Evolutionary conservation across 2,329 filamentous ascomycete genomes (phyloP).

Genomic region (Fusarium ambrosium): DNA sequence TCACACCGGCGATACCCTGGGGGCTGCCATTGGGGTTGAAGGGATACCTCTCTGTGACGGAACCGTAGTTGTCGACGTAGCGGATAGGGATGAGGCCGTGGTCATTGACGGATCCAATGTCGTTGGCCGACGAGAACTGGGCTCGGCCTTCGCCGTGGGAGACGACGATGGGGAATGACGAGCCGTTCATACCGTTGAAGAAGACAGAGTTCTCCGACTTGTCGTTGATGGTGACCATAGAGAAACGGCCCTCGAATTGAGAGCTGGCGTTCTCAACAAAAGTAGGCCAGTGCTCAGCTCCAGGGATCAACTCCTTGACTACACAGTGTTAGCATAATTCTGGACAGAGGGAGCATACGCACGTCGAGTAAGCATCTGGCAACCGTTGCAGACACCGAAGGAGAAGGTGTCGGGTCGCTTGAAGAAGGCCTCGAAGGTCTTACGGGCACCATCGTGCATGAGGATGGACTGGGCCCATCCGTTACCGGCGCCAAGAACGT

Average conservation of each 20-base stretch:
- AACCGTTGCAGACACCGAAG: slow-evolving; percentile 96
- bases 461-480: slow-evolving; percentile 97
- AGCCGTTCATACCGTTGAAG: slow-evolving; percentile 45
- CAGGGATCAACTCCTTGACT: slow-evolving; percentile 48
- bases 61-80: slow-evolving; percentile 85
- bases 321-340: neutral
- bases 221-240: slow-evolving; percentile 46
- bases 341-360: neutral
- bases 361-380: slow-evolving; percentile 87
- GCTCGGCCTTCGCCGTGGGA: slow-evolving; percentile 77
- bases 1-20: slow-evolving; percentile 83
- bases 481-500: slow-evolving; percentile 88
- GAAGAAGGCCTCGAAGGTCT: slow-evolving; percentile 89
- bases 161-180: slow-evolving; percentile 47
- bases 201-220: slow-evolving; percentile 45
- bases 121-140: slow-evolving; percentile 69
- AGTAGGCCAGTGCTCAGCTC: slow-evolving; percentile 61
- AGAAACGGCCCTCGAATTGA: slow-evolving; percentile 47
- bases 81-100: slow-evolving; percentile 81
- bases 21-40: slow-evolving; percentile 90
- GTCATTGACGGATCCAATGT: slow-evolving; percentile 68
- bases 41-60: slow-evolving; percentile 85
- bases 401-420: slow-evolving; percentile 89
- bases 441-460: slow-evolving; percentile 80
- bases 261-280: slow-evolving; percentile 82